Percentiles rank a stretch among this genome's conserved stretches.
phyloP scores from a whole-genome alignment of 2,329 filamentous ascomycete species.

The Pseudocercospora crystallina region DNA sequence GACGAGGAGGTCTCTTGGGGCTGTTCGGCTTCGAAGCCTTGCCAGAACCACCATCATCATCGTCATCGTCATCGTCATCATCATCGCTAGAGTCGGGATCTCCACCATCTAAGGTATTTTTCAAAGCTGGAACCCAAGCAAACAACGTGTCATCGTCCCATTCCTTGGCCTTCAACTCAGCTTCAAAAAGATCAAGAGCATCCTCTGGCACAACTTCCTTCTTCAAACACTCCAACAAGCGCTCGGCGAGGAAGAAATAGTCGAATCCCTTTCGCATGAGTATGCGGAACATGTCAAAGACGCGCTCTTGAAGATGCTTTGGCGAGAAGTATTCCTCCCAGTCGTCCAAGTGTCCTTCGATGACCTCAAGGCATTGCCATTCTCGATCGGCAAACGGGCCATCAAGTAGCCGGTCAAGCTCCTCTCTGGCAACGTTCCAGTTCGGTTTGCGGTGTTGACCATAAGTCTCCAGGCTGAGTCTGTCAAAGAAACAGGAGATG shows the following conservation, averaged over 20 bases:
- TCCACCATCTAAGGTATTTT: neutral
- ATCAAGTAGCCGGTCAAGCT: neutral
- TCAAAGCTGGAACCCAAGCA: neutral
- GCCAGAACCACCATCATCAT: neutral
- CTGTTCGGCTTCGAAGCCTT: neutral
- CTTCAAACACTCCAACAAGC: neutral
- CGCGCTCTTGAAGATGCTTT: neutral
- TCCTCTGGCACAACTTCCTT: neutral
- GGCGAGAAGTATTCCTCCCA: neutral
- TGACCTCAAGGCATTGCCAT: neutral
- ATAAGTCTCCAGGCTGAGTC: neutral
- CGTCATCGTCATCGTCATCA: neutral
- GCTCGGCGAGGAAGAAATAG: neutral
- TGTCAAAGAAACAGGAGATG: conserved; percentile 1
- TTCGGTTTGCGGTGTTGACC: too few species aligned
- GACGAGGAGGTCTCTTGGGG: neutral
- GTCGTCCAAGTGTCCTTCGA: neutral
- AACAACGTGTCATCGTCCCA: neutral
- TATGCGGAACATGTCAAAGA: neutral
- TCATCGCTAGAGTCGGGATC: neutral
- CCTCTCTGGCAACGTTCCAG: neutral
- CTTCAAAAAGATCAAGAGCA: neutral
- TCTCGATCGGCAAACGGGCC: neutral
- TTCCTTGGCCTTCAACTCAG: neutral
- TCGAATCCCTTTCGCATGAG: conserved; percentile 6